Base-by-base conservation (phyloP, 177 flowering plant genomes). In the Telopea speciosissima region DNA sequence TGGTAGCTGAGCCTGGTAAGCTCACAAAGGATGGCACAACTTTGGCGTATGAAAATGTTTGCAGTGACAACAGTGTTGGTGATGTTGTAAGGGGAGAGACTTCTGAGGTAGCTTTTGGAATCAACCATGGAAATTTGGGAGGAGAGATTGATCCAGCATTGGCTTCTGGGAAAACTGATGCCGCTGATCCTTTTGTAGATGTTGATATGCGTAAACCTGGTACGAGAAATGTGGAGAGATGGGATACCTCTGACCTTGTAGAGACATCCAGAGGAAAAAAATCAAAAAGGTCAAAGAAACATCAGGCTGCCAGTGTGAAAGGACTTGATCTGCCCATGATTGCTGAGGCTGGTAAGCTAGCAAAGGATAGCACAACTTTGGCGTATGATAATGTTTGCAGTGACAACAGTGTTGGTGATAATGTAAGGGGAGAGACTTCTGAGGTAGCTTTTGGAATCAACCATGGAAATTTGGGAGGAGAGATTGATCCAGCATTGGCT, bases 381-480 rank as follows among this genome's bases (percentile, higher is more conserved):
- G 33, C 13, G 26, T 17, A 24, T 42, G 45, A 68, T 44, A 44
- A 59, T 69, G 28, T 22, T 49, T 2, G 21, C 3, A 26, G n/a
- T 13, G 63, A 65, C n/a, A 36, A 36, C 40, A 36, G 9, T 36
- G 74, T 14, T 11, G 62, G 6, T 61, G n/a, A 68, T 76, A 71
- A 65, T 67, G 56, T 24, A 6, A n/a, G 66, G 63, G 69, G 49
- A 19, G 78, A 66, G 52, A 66, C 23, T 62, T 62, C 70, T 26
- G 44, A 23, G 42, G 73, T 24, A 24, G 56, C 52, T 58, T 66
- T 44, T n/a, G 72, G 16, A 68, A 65, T 14, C 28, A 63, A n/a
- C 6, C 65, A 68, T 6, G 61, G 36, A 66, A 70, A 66, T 67
- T 61, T 73, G 31, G 70, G 33, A 58, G 59, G 70, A 67, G 78